Evolutionary conservation across 352 stramenopile genomes (phyloP).

Genomic region (Ophiocytium majus): DNA sequence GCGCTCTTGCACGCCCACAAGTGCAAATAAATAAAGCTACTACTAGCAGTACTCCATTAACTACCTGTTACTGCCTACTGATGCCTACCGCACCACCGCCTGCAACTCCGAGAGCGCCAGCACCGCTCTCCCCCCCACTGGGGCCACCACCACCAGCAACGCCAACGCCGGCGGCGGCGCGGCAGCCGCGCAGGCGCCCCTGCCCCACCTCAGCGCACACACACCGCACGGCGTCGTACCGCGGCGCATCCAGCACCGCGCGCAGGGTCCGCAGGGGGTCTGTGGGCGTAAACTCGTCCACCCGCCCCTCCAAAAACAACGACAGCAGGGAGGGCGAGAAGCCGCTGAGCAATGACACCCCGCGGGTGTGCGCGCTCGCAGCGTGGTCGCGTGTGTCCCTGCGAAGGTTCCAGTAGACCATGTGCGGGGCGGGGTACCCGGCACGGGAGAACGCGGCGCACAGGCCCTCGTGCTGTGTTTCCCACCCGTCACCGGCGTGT

Average conservation of each 20-base stretch:
- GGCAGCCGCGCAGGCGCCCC: too few species aligned
- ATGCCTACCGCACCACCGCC: too few species aligned
- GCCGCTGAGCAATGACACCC: slow-evolving; percentile 43
- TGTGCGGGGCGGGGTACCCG: slow-evolving; percentile 57
- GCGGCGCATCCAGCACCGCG: neutral
- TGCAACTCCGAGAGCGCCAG: too few species aligned
- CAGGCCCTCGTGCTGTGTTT: neutral
- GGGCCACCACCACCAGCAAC: too few species aligned
- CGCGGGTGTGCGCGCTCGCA: neutral
- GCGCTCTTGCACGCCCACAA: too few species aligned
- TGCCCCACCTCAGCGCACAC: slow-evolving; percentile 10
- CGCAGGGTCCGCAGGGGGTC: slow-evolving; percentile 10
- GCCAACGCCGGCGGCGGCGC: too few species aligned
- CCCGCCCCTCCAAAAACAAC: slow-evolving; percentile 29
- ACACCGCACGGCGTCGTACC: neutral
- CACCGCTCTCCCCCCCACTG: too few species aligned
- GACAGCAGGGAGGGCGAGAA: slow-evolving; percentile 49
- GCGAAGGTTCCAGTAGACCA: slow-evolving; percentile 72
- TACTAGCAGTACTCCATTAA: too few species aligned
- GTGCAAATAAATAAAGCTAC: too few species aligned
- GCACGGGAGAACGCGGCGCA: slow-evolving; percentile 54
- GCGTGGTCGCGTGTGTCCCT: slow-evolving; percentile 37
- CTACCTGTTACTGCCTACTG: too few species aligned
- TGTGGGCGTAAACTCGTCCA: neutral
- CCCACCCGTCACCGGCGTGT: neutral